A percentile compares a stretch with the other conserved stretches of the same genome.
Conservation (phyloP, 148 eudicot genomes). For the Amaranthus cruentus region DNA sequence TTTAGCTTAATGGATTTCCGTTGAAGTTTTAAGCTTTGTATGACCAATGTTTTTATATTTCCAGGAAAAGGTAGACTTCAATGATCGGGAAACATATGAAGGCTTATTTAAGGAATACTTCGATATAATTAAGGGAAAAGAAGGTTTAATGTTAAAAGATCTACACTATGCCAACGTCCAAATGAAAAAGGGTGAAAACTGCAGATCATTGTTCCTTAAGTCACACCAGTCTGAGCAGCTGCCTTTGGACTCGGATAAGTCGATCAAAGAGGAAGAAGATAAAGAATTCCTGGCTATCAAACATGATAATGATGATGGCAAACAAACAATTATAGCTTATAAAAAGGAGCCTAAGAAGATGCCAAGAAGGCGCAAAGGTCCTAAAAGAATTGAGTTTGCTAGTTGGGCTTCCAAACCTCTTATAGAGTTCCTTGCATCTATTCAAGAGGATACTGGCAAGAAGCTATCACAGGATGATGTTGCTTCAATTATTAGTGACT, state of each 20-base stretch:
- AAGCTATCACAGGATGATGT: conserved; percentile 57
- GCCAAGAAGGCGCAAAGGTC: conserved; percentile 20
- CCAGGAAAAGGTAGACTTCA: conserved; percentile 71
- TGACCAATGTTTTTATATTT: conserved; percentile 9
- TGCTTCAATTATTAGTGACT: conserved; percentile 42
- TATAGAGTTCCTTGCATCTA: conserved; percentile 58
- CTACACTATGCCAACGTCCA: conserved; percentile 46
- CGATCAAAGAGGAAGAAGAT: conserved; percentile 26
- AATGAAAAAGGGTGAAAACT: conserved; percentile 34
- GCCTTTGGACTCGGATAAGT: conserved; percentile 35
- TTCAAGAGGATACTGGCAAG: conserved; percentile 59
- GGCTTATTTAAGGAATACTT: conserved; percentile 72
- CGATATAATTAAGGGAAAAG: conserved; percentile 41
- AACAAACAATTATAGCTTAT: conserved; percentile 17
- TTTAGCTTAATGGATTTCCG: neutral
- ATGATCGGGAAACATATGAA: conserved; percentile 67
- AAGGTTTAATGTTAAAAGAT: conserved; percentile 40
- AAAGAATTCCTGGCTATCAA: conserved; percentile 26
- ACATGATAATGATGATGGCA: conserved; percentile 27
- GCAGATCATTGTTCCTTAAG: conserved; percentile 4
- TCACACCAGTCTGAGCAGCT: conserved; percentile 11
- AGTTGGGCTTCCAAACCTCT: conserved; percentile 88
- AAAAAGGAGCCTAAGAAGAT: conserved; percentile 27
- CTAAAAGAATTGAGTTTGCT: conserved; percentile 63
- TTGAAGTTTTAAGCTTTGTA: conserved; percentile 1